A percentile compares a stretch with the other conserved stretches of the same genome.
Conservation (phyloP, 495 filamentous ascomycete species). For the Aspergillus ostianus region DNA sequence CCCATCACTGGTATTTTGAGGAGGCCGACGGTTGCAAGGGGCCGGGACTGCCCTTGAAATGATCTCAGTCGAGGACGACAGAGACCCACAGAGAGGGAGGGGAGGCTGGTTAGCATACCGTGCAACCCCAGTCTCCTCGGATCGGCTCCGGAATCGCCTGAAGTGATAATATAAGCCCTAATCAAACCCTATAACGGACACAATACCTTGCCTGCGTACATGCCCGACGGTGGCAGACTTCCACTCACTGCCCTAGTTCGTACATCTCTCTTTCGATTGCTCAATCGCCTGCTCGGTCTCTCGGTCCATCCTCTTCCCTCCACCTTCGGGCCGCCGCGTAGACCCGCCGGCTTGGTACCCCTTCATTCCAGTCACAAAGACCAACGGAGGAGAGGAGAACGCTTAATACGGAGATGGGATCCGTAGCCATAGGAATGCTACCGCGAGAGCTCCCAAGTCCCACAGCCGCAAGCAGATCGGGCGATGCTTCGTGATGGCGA, state of each 20-base stretch:
- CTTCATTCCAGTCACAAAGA: neutral
- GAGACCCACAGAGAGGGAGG: neutral
- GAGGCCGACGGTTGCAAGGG: constrained; percentile 26
- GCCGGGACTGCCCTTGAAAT: constrained; percentile 20
- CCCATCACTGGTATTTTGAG: constrained; percentile 50
- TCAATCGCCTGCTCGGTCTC: neutral
- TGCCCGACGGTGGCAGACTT: neutral
- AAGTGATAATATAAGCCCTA: neutral
- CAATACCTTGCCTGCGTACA: neutral
- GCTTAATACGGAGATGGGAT: neutral
- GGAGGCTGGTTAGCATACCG: neutral
- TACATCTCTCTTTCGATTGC: neutral
- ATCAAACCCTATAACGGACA: neutral
- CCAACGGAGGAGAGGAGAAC: too few species aligned
- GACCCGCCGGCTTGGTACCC: neutral
- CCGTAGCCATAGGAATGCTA: neutral
- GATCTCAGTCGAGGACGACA: constrained; percentile 5
- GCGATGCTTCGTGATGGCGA: neutral
- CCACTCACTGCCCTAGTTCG: neutral
- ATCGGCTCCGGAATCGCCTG: neutral
- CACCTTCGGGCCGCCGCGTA: neutral
- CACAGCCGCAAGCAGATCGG: neutral
- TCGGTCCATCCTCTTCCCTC: neutral
- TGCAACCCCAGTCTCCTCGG: neutral
- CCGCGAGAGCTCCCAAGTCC: neutral